phyloP scores from a whole-genome alignment of 345 rosid genomes.

The Lepidium didymum region DNA sequence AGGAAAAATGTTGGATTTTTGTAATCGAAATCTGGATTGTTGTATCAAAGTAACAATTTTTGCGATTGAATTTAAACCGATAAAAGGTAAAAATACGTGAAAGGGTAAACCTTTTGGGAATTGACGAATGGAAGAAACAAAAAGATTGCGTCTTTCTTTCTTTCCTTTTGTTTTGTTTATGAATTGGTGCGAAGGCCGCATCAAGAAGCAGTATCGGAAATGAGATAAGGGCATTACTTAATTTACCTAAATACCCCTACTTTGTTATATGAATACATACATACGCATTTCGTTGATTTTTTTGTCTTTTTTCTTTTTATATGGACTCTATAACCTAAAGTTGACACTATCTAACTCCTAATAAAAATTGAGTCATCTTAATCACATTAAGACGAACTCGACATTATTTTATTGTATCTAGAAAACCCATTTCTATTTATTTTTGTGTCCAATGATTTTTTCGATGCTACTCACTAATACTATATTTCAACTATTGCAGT shows the following conservation, averaged over 20 bases:
- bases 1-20: background rate
- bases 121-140: slow-evolving; percentile 14
- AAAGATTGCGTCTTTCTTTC: slow-evolving; percentile 11
- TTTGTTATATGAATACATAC: background rate
- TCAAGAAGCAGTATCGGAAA: background rate
- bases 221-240: slow-evolving; percentile 9
- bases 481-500: too few relatives aligned
- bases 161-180: background rate
- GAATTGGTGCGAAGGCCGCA: slow-evolving; percentile 19
- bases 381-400: too few relatives aligned
- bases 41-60: background rate
- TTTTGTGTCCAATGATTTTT: too few relatives aligned
- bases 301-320: too few relatives aligned
- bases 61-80: background rate
- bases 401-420: too few relatives aligned
- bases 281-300: too few relatives aligned
- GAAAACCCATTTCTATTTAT: too few relatives aligned
- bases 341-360: too few relatives aligned
- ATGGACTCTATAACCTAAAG: too few relatives aligned
- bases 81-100: background rate
- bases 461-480: too few relatives aligned
- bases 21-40: background rate
- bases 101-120: background rate
- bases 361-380: too few relatives aligned
- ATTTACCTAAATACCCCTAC: slow-evolving; percentile 8